Percentiles rank a stretch among this genome's conserved stretches.
These are phyloP conservation scores for Amesomyces nigricolor DNA, from an alignment of 2,329 filamentous ascomycete species.

Conservation along the genomic window DNA sequence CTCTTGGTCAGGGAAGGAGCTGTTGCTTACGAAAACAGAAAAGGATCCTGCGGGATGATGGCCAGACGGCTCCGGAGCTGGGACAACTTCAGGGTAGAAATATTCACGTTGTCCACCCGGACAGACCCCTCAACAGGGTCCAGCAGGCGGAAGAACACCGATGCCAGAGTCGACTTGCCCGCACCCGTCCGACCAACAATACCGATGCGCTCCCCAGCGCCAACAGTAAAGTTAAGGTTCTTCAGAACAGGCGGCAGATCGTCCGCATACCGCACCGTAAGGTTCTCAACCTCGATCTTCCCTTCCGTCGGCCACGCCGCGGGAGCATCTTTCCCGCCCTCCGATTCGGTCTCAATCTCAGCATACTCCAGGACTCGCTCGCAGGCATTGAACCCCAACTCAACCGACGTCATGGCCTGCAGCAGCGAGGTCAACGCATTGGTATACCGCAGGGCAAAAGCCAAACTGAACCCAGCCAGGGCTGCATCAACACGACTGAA, in stretches of 20 bases:
- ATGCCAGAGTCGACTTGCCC: constrained; percentile 61
- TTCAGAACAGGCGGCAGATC: constrained; percentile 36
- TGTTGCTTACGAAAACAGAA: constrained; percentile 47
- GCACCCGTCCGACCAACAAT: constrained; percentile 61
- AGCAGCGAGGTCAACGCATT: constrained; percentile 33
- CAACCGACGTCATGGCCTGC: constrained; percentile 34
- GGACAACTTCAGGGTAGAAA: constrained; percentile 53
- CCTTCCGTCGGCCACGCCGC: constrained; percentile 40
- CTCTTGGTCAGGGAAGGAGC: neutral
- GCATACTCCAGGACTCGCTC: constrained; percentile 42
- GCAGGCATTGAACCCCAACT: constrained; percentile 39
- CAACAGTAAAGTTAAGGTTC: constrained; percentile 34
- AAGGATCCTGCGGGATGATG: constrained; percentile 64
- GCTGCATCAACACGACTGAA: constrained; percentile 35
- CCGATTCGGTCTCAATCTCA: constrained; percentile 34
- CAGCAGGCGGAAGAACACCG: constrained; percentile 56
- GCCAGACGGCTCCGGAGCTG: constrained; percentile 56
- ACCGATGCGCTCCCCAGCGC: constrained; percentile 55
- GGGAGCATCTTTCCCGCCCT: constrained; percentile 33
- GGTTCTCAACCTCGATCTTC: constrained; percentile 34
- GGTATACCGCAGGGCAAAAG: constrained; percentile 36
- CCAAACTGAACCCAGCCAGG: constrained; percentile 37
- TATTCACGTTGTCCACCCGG: constrained; percentile 45
- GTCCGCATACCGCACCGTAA: constrained; percentile 35
- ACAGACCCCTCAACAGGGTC: constrained; percentile 40